phyloP scores from a whole-genome alignment of 2,329 filamentous ascomycete species.

The Westerdykella aurantiaca region DNA sequence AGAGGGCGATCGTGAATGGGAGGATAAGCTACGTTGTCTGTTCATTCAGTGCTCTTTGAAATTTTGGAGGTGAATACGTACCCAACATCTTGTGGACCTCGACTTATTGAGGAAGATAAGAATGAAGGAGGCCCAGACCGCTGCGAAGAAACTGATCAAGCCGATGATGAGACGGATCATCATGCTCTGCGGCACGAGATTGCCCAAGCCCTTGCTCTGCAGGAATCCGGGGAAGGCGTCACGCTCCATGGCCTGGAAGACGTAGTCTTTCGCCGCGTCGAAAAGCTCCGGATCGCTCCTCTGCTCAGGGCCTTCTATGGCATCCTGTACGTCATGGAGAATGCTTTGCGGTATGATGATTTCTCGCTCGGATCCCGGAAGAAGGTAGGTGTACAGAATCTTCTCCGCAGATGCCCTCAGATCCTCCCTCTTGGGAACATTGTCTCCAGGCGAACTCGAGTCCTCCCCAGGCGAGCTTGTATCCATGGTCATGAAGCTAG shows the following conservation, averaged over 20 bases:
- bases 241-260: slow-evolving; percentile 98
- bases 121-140: slow-evolving; percentile 88
- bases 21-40: slow-evolving; percentile 60
- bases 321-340: slow-evolving; percentile 74
- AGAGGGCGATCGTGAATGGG: slow-evolving; percentile 86
- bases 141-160: slow-evolving; percentile 79
- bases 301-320: slow-evolving; percentile 77
- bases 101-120: slow-evolving; percentile 84
- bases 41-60: slow-evolving; percentile 1
- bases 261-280: slow-evolving; percentile 95
- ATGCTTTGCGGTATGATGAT: slow-evolving; percentile 89
- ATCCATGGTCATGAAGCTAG: slow-evolving; percentile 60
- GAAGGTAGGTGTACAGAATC: slow-evolving; percentile 95
- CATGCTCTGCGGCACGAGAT: slow-evolving; percentile 85
- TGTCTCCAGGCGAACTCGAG: slow-evolving; percentile 52
- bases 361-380: slow-evolving; percentile 92
- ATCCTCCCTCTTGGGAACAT: slow-evolving; percentile 56
- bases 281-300: slow-evolving; percentile 97
- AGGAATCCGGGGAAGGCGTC: slow-evolving; percentile 98
- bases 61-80: slow-evolving; percentile 44
- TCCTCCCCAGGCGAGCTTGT: slow-evolving; percentile 51
- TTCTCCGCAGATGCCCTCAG: slow-evolving; percentile 93
- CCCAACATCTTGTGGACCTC: slow-evolving; percentile 73
- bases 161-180: slow-evolving; percentile 81
- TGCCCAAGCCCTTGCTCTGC: slow-evolving; percentile 89